Percentiles rank a stretch among this genome's conserved stretches.
phyloP scores from a whole-genome alignment of 2,329 filamentous ascomycete species.

The Neopestalotiopsis rosae region DNA sequence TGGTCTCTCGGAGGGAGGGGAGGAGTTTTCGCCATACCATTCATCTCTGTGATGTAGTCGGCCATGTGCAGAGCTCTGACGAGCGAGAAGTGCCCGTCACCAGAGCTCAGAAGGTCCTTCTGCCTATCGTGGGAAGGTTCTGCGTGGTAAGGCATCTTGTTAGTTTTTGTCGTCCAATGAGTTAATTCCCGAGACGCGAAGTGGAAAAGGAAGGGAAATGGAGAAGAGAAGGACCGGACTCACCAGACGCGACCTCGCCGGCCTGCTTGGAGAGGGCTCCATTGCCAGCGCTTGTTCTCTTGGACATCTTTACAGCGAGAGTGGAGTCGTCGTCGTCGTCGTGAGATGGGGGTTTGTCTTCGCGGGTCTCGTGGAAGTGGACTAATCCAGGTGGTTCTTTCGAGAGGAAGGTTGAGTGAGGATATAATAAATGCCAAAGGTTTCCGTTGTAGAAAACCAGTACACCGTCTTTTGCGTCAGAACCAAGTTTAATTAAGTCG shows the following conservation, averaged over 20 bases:
- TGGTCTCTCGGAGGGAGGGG: not conserved
- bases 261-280: slow-evolving; percentile 50
- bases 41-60: slow-evolving; percentile 82
- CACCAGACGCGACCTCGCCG: slow-evolving; percentile 48
- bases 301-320: slow-evolving; percentile 60
- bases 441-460: not conserved
- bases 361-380: no score
- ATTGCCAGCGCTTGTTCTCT: slow-evolving; percentile 59
- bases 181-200: not conserved
- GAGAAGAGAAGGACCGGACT: slow-evolving; percentile 20
- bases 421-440: not conserved
- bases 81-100: slow-evolving; percentile 76
- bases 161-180: not conserved
- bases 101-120: slow-evolving; percentile 71
- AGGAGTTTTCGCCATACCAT: slow-evolving; percentile 55
- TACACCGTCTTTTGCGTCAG: slow-evolving; percentile 4
- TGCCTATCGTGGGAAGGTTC: slow-evolving; percentile 73
- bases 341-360: no score
- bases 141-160: not conserved
- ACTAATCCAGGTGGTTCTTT: not conserved
- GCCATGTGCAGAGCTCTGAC: slow-evolving; percentile 76
- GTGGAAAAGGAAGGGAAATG: not conserved
- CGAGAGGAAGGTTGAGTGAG: not conserved
- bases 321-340: not conserved
- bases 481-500: not conserved